Evolutionary conservation across 2,329 filamentous ascomycete genomes (phyloP), one percentile per base, ranked within the genome.

Genomic region (Byssothecium circinans): DNA sequence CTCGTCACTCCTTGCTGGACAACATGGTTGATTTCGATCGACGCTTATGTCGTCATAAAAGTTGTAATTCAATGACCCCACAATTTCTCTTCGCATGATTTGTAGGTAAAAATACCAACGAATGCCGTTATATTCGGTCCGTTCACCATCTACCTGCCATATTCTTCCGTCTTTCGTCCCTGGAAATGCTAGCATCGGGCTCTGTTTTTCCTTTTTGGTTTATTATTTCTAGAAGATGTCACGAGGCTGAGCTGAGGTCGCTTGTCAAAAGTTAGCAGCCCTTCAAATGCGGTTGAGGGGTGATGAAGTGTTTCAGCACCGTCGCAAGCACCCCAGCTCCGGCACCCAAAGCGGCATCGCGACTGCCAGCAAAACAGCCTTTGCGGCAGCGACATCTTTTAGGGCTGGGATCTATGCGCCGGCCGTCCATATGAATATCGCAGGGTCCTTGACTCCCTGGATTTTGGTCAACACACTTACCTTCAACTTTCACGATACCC

Each of bases 321-420:
- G 65, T 68, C 62, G 58, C 64, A 67, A 45, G 55, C 35, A 20
- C 49, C 49, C 47, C 47, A 53, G 36, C 44, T 53, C 40, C 49
- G 52, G 43, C 47, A 39, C 60, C 56, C 18, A 45, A 56, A 41
- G n/a, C 18, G 49, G 59, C 36, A 45, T 53, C 30, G 46, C 44
- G 46, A 45, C 38, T 32, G 40, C 23, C 42, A 38, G 29, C 50
- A 50, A 61, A 53, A 60, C 56, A 51, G 58, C 56, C 12, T 18
- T 46, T 49, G 36, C 34, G 33, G 53, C 59, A 36, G 49, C 52
- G 62, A 56, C 52, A 41, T 27, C 45, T 12, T 47, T 38, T 42
- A 53, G 41, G 43, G 41, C 41, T 41, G 38, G 54, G 34, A 53
- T 54, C 20, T 29, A n/a, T n/a, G 22, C 19, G 34, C 23, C 20